phyloP scores from a whole-genome alignment of 2,329 filamentous ascomycete genomes.

The Colletotrichum sp. region DNA sequence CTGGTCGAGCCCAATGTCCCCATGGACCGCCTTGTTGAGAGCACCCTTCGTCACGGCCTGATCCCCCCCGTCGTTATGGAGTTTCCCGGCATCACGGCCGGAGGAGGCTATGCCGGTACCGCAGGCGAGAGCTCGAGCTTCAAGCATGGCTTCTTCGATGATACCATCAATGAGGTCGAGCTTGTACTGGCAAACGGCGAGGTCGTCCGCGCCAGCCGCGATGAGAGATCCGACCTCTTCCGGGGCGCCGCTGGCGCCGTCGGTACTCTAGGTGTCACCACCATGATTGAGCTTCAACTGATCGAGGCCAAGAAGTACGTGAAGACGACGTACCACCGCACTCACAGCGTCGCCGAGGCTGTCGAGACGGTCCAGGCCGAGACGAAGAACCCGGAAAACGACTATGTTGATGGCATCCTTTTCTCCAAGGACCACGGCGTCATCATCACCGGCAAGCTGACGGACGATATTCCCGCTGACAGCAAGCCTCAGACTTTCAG shows the following conservation, averaged over 20 bases:
- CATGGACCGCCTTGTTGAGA: constrained; percentile 74
- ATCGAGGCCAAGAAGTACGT: constrained; percentile 67
- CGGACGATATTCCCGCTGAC: constrained; percentile 54
- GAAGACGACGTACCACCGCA: constrained; percentile 65
- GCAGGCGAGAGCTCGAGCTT: constrained; percentile 75
- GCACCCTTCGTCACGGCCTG: constrained; percentile 68
- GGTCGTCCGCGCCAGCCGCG: constrained; percentile 57
- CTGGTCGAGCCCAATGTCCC: constrained; percentile 79
- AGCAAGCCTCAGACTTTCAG: constrained; percentile 58
- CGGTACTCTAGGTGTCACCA: constrained; percentile 72
- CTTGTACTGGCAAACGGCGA: constrained; percentile 73
- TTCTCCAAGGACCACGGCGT: constrained; percentile 67
- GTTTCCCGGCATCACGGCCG: constrained; percentile 77
- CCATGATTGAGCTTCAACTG: constrained; percentile 68
- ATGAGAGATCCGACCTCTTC: constrained; percentile 62
- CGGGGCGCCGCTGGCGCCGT: constrained; percentile 69
- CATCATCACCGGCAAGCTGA: constrained; percentile 69
- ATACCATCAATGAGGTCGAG: constrained; percentile 67
- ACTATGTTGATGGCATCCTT: constrained; percentile 78
- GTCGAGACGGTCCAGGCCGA: constrained; percentile 54
- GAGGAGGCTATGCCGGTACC: constrained; percentile 74
- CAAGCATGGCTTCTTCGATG: constrained; percentile 74
- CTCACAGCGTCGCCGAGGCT: constrained; percentile 52
- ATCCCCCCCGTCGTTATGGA: constrained; percentile 78
- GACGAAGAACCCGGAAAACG: constrained; percentile 49